Base-by-base conservation (phyloP, 345 rosid species). In the Kernera saxatilis region DNA sequence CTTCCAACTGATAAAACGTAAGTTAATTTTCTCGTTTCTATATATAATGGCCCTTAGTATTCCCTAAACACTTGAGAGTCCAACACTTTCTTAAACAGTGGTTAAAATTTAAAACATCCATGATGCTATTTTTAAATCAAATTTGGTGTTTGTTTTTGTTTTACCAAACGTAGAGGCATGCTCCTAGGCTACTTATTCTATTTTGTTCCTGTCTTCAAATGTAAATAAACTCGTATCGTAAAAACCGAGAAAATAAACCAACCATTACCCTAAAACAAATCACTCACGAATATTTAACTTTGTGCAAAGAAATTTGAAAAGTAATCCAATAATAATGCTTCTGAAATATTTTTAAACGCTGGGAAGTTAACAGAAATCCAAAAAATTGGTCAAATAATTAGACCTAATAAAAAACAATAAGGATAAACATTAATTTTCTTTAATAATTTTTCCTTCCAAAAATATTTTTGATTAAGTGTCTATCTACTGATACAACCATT, bases 111-210 rank as follows among this genome's bases (percentile, higher is more conserved):
- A 37, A 37, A 10, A 12, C 15, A 37, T 37, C 5, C n/a, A 12
- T 37, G n/a, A 37, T 36, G 40, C 9, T 23, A 25, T 25, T 50
- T 51, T n/a, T 13, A 14, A 17, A 19, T 32, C 41, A 55, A 18
- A 33, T 32, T 32, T 32, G 3, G 18, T 35, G 44, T 25, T n/a
- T 60, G 13, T 40, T 25, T n/a, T 25, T 23, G 17, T 9, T 65
- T 50, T 50, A 65, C 59, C 49, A 23, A 65, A 50, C 59, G 4
- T 50, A 65, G n/a, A 23, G 36, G 70, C 70, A 26, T 66, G 71
- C 39, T 37, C 48, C 35, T 33, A 33, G 3, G 6, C 58, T 29
- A 8, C 18, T 46, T 14, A 22, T 11, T 7, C 4, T 27, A 29
- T 43, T 44, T 44, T 33, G n/a, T n/a, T 48, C 19, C 19, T 3